phyloP scores from a whole-genome alignment of 2,329 filamentous ascomycete genomes.

The Hypocrella siamensis region DNA sequence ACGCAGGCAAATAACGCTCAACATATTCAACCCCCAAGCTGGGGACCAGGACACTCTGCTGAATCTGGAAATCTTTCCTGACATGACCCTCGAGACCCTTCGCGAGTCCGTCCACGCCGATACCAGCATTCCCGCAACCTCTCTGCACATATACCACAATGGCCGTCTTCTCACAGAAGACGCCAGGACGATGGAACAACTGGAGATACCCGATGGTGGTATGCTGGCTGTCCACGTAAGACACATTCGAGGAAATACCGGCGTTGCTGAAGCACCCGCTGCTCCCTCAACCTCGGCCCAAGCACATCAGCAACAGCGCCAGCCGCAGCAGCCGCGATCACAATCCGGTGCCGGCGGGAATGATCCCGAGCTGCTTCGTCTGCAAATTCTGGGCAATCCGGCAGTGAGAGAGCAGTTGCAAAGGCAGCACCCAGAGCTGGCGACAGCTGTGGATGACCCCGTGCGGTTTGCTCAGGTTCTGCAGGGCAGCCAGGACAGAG shows the following conservation, averaged over 20 bases:
- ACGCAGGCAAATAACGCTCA: conserved; percentile 71
- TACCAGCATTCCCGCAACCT: conserved; percentile 51
- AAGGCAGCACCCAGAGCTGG: conserved; percentile 60
- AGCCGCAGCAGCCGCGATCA: conserved; percentile 15
- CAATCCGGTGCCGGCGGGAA: conserved; percentile 20
- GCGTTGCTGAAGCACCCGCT: not conserved
- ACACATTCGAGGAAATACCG: conserved; percentile 34
- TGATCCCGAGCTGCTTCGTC: conserved; percentile 68
- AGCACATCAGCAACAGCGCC: conserved; percentile 12
- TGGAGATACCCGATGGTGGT: conserved; percentile 73
- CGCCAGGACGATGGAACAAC: conserved; percentile 63
- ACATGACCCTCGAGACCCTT: conserved; percentile 71
- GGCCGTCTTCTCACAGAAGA: conserved; percentile 67
- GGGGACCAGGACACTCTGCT: conserved; percentile 58
- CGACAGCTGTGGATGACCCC: conserved; percentile 59
- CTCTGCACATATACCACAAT: conserved; percentile 83
- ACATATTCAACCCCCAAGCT: conserved; percentile 60
- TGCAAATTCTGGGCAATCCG: conserved; percentile 71
- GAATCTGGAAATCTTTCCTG: conserved; percentile 64
- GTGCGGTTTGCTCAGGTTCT: conserved; percentile 62
- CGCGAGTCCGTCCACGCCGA: conserved; percentile 83
- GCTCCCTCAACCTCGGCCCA: conserved; percentile 22
- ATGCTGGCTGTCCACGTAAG: conserved; percentile 80
- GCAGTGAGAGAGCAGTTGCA: conserved; percentile 54
- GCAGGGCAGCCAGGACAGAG: conserved; percentile 49